Base-by-base conservation (phyloP, 2,329 filamentous ascomycete genomes). In the Ophiostoma angusticollis region DNA sequence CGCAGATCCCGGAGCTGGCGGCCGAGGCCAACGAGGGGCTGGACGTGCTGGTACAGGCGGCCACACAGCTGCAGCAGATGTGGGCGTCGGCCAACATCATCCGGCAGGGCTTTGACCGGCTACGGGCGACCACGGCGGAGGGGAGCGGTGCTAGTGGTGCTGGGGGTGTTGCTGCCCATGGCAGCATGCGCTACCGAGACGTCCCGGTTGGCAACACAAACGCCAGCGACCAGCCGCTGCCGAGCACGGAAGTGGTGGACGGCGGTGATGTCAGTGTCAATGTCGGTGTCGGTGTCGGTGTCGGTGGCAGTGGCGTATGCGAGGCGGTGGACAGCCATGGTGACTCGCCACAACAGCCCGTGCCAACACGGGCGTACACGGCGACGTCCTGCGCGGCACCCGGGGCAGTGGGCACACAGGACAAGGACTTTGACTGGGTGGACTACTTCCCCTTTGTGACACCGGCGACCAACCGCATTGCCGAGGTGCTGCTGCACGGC, bases 371-470 rank as follows among this genome's bases (percentile, higher is more conserved):
- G 6, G 9, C 19, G 9, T 27, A 6, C 1, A 22, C 29, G 0
- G 32, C 37, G 6, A 31, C 21, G 8, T 31, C 28, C 3, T 21
- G 35, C 9, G 19, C 35, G 4, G 35, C 28, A 9, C 35, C 28
- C 2, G 35, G 28, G 6, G 31, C 31, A 4, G 21, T 9, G 16
- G 36, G 25, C 16, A 32, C 29, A 5, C 28, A 38, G 8, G 31
- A 39, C 31, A 9, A 19, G 9, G 37, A 34, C 9, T 31, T 32
- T 21, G 29, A 33, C 17, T 39, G 37, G 37, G 31, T 33, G 9
- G 37, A 39, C 23, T 32, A 28, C 11, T 39, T 39, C 14, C 37
- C 37, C 16, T 39, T 39, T 23, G 31, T 39, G 31, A 39, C 37
- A 11, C 31, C 37, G 9, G 37, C 30, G 23, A 39, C 37, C 6